Evolutionary conservation across 805 yeast genomes (phyloP).

Genomic region (Myxozyma nipponensis): DNA sequence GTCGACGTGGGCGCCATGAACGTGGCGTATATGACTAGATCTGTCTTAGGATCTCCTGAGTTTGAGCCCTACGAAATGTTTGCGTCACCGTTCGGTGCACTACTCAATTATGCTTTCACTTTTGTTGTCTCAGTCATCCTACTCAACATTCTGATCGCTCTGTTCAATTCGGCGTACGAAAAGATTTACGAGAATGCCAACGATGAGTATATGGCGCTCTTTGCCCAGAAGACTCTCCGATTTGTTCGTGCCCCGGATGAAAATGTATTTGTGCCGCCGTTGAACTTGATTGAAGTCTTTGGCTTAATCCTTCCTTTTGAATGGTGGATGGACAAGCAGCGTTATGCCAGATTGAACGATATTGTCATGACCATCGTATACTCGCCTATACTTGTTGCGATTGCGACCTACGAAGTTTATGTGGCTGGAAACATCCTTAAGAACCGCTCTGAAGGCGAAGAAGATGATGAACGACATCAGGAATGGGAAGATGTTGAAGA

Average conservation of each 20-base stretch:
- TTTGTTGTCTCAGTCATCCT: constrained; percentile 65
- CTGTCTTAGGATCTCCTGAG: constrained; percentile 71
- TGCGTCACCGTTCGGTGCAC: constrained; percentile 82
- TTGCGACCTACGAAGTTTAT: constrained; percentile 61
- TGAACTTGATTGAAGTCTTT: constrained; percentile 65
- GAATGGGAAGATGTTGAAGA: constrained; percentile 84
- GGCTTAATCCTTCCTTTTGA: constrained; percentile 46
- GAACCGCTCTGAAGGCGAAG: constrained; percentile 57
- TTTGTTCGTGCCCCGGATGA: constrained; percentile 87
- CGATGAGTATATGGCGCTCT: constrained; percentile 79
- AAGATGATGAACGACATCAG: constrained; percentile 79
- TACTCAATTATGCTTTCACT: constrained; percentile 71
- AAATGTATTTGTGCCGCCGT: constrained; percentile 79
- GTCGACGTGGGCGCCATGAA: constrained; percentile 68
- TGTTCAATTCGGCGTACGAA: constrained; percentile 79
- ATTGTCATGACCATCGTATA: constrained; percentile 61
- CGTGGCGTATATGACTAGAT: constrained; percentile 59
- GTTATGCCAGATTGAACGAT: constrained; percentile 48
- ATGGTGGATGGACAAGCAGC: constrained; percentile 37
- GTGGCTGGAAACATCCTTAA: constrained; percentile 67
- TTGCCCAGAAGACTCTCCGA: constrained; percentile 77
- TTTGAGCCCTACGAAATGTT: constrained; percentile 64
- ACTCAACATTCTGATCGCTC: constrained; percentile 78
- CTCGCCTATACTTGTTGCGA: constrained; percentile 59
- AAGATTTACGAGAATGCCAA: constrained; percentile 77